phyloP scores from a whole-genome alignment of 495 filamentous ascomycete genomes.

The Neurospora discreta region DNA sequence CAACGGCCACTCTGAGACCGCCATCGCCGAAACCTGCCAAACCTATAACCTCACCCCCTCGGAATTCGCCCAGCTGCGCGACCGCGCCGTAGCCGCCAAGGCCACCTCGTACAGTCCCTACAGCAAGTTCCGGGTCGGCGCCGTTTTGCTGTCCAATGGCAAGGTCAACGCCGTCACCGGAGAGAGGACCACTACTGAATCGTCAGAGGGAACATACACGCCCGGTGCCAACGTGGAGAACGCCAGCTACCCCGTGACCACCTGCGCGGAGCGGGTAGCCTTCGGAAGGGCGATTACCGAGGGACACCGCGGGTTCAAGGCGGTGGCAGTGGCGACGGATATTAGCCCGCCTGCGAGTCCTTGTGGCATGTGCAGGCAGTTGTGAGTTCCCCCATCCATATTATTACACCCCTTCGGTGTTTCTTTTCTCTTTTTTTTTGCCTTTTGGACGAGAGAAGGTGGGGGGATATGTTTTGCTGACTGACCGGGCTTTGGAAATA shows the following conservation, averaged over 20 bases:
- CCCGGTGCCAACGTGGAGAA: slow-evolving; percentile 90
- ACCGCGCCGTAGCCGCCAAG: slow-evolving; percentile 54
- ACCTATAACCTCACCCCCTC: slow-evolving; percentile 39
- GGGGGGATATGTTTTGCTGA: neutral
- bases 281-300: slow-evolving; percentile 66
- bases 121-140: slow-evolving; percentile 85
- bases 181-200: neutral
- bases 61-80: slow-evolving; percentile 51
- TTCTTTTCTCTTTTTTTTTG: no score
- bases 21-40: slow-evolving; percentile 21
- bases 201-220: slow-evolving; percentile 14
- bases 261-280: slow-evolving; percentile 86
- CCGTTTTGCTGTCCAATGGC: slow-evolving; percentile 56
- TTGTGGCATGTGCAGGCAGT: slow-evolving; percentile 61
- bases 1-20: slow-evolving; percentile 14
- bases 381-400: slow-evolving; percentile 25
- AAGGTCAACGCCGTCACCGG: slow-evolving; percentile 33
- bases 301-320: slow-evolving; percentile 62
- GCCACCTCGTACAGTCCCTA: slow-evolving; percentile 82
- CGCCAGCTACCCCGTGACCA: slow-evolving; percentile 81
- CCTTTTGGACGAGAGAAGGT: neutral
- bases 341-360: slow-evolving; percentile 58
- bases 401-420: no score
- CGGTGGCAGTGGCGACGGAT: slow-evolving; percentile 80
- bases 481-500: slow-evolving; percentile 7